Evolutionary conservation across 768 basidiomycete species (phyloP).

Genomic region (Kwoniella shandongensis): DNA sequence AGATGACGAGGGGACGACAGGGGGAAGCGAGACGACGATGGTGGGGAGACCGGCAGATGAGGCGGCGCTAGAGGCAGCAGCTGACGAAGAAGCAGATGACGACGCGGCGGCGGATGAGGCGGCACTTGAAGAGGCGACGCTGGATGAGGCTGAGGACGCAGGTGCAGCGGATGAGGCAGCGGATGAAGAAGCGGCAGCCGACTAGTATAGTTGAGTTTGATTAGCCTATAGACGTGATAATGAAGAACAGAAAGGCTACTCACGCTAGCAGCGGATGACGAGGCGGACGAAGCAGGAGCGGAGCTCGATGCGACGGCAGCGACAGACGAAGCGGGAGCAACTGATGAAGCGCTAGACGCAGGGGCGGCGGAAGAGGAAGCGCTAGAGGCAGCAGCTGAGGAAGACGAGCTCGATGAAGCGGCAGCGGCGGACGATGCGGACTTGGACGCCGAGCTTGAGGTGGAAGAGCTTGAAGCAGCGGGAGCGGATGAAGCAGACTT

Average conservation of each 20-base stretch:
- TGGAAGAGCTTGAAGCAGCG: background rate
- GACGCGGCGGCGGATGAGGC: background rate
- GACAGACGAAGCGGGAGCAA: background rate
- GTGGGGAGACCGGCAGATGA: background rate
- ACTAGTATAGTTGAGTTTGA: background rate
- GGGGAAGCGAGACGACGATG: background rate
- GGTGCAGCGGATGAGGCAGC: background rate
- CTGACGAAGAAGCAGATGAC: constrained; percentile 5
- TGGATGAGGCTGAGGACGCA: background rate
- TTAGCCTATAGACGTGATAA: too few species aligned
- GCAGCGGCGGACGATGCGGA: background rate
- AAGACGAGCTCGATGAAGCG: background rate
- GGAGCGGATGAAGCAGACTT: background rate
- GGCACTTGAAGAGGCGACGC: background rate
- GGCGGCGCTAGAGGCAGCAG: background rate
- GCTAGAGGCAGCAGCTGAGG: constrained; percentile 1
- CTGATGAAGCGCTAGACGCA: background rate
- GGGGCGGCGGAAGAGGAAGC: background rate
- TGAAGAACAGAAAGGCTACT: too few species aligned
- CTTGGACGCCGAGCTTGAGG: background rate
- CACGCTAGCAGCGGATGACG: background rate
- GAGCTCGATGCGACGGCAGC: background rate
- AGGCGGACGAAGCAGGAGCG: background rate
- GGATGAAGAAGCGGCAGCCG: background rate
- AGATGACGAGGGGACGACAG: background rate